Evolutionary conservation across 148 eudicot species (phyloP), one percentile per base, ranked within the genome.

Genomic region (Drosera capensis): DNA sequence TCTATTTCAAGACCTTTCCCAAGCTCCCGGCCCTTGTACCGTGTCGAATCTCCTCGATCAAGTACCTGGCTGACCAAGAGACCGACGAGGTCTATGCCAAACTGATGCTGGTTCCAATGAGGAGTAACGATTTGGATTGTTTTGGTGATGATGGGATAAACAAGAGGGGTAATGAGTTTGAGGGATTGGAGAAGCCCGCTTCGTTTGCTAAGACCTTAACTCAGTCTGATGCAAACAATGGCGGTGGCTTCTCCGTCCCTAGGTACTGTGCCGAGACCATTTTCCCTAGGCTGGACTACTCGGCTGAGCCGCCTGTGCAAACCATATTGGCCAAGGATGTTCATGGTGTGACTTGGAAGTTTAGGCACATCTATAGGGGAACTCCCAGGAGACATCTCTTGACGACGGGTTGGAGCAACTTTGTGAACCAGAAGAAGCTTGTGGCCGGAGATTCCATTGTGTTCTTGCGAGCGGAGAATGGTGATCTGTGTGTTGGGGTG

Each of bases 261-360:
- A 54, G 97, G 15, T 88, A 88, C 30, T 88, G 97, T 37, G 97
- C 97, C 0, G 97, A 88, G 68, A 88, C 97, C 1, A 83, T 88
- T 9, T 88, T 88, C 18, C 97, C 94, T 0, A 37, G 78, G 50
- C 36, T 88, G 55, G 97, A 88, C 68, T 84, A 80, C 25, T 52
- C 79, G 0, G 92, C 87, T 7, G 90, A 88, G 19, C 97, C 97
- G 0, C 97, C 97, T 0, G 94, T 88, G 37, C 97, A 88, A 51
- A 80, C 86, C 1, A 71, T 88, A 9, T 14, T 69, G 0, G 97
- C 78, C 1, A 80, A 71, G 64, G 97, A 88, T 70, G 94, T 88
- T 42, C 97, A 88, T 39, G 94, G 94, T 5, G 71, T 55, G 23
- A 49, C 72, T 0, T 88, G 94, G 92, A 84, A 88, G 15, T 88